Conservation (phyloP, 2,329 filamentous ascomycete species). For the Trichoderma sp. region DNA sequence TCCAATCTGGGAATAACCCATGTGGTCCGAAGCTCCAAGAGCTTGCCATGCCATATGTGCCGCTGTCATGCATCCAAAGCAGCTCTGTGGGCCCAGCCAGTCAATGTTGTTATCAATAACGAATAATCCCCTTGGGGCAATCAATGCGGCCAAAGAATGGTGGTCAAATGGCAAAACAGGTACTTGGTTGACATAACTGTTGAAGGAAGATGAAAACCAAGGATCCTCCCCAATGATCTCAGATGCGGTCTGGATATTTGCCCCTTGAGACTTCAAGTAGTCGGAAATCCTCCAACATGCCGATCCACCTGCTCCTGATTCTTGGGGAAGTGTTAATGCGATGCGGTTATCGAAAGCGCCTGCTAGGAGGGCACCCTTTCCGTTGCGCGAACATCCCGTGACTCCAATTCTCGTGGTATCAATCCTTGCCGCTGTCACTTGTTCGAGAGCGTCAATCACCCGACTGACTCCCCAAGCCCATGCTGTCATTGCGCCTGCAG, state of each 20-base stretch:
- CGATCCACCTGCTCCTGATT: constrained; percentile 10
- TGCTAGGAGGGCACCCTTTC: constrained; percentile 14
- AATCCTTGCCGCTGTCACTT: neutral
- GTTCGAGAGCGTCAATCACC: constrained; percentile 12
- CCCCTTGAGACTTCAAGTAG: constrained; percentile 4
- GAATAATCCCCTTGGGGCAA: neutral
- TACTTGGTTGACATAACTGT: constrained; percentile 15
- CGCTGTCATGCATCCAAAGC: constrained; percentile 13
- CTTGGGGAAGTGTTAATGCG: constrained; percentile 9
- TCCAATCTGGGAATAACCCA: constrained; percentile 18
- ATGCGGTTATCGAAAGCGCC: constrained; percentile 9
- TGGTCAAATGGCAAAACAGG: constrained; percentile 6
- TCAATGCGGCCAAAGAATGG: constrained; percentile 1
- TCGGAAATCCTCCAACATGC: constrained; percentile 14
- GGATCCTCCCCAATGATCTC: constrained; percentile 16
- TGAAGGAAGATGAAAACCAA: constrained; percentile 8
- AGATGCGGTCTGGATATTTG: constrained; percentile 15
- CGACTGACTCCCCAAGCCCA: constrained; percentile 22
- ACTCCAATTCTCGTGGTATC: constrained; percentile 14
- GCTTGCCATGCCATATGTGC: constrained; percentile 17
- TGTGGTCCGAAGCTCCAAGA: neutral
- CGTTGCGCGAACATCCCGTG: constrained; percentile 8
- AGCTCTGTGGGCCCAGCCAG: constrained; percentile 16
- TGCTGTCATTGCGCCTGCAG: constrained; percentile 6
- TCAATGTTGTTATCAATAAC: constrained; percentile 17